Conservation (phyloP, 2,329 filamentous ascomycete species). For the Fusarium algeriense region DNA sequence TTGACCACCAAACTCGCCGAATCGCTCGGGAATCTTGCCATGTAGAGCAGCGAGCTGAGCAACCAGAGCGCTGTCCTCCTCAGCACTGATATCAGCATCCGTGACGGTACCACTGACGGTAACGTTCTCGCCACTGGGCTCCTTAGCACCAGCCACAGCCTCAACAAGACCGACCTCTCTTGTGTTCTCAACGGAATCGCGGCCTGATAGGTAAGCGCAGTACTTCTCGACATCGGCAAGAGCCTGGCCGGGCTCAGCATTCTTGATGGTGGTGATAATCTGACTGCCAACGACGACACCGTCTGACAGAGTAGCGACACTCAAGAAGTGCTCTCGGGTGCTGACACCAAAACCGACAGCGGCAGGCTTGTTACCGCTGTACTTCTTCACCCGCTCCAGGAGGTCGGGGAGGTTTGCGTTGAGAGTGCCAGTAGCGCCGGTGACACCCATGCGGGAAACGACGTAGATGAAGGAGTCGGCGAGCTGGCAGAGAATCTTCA, state of each 20-base stretch:
- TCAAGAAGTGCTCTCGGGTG: slow-evolving; percentile 92
- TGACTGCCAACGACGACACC: slow-evolving; percentile 97
- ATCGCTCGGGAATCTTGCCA: slow-evolving; percentile 82
- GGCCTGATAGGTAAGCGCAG: slow-evolving; percentile 75
- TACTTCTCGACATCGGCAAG: slow-evolving; percentile 86
- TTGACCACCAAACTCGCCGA: slow-evolving; percentile 96
- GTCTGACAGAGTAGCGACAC: slow-evolving; percentile 85
- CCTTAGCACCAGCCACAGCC: slow-evolving; percentile 68
- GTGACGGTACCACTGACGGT: slow-evolving; percentile 72
- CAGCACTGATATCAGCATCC: slow-evolving; percentile 73
- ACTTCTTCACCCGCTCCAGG: slow-evolving; percentile 87
- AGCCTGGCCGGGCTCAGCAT: slow-evolving; percentile 49
- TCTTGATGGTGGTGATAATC: slow-evolving; percentile 82
- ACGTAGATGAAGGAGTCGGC: slow-evolving; percentile 99
- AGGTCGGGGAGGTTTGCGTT: slow-evolving; percentile 86
- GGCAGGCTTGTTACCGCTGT: slow-evolving; percentile 89
- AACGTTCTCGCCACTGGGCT: slow-evolving; percentile 53
- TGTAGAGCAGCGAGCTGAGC: slow-evolving; percentile 89
- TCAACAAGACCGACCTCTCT: slow-evolving; percentile 79
- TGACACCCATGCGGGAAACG: slow-evolving; percentile 96
- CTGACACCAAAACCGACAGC: slow-evolving; percentile 97
- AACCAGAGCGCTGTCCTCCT: slow-evolving; percentile 71
- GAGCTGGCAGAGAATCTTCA: slow-evolving; percentile 96
- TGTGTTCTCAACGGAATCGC: slow-evolving; percentile 60
- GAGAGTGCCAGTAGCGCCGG: slow-evolving; percentile 86